Evolutionary conservation across 805 yeast genomes (phyloP).

Genomic region (Nakazawaea ernobii): DNA sequence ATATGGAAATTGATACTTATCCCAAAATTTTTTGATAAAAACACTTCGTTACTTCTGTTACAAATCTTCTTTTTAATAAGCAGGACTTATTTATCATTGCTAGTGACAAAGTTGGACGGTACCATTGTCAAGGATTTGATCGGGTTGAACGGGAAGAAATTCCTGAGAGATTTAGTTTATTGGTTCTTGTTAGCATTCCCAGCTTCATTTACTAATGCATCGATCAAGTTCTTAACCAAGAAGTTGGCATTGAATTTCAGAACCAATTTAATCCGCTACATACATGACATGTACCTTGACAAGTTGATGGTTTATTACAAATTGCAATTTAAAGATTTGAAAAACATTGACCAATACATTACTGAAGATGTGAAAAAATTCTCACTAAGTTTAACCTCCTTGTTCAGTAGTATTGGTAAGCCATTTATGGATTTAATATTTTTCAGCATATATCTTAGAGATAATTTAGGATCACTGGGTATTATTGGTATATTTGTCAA

Average conservation of each 20-base stretch:
- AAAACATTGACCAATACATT: slow-evolving; percentile 81
- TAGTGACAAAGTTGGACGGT: slow-evolving; percentile 88
- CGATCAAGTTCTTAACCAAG: slow-evolving; percentile 74
- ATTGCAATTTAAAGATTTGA: slow-evolving; percentile 52
- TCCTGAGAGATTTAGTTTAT: slow-evolving; percentile 68
- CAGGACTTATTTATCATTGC: slow-evolving; percentile 80
- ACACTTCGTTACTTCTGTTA: slow-evolving; percentile 55
- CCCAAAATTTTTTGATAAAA: slow-evolving; percentile 67
- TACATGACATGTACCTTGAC: slow-evolving; percentile 87
- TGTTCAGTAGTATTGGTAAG: slow-evolving; percentile 86
- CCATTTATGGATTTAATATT: slow-evolving; percentile 83
- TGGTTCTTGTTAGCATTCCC: slow-evolving; percentile 93
- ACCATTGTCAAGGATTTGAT: slow-evolving; percentile 86
- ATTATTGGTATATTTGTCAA: slow-evolving; percentile 75
- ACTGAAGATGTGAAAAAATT: slow-evolving; percentile 81
- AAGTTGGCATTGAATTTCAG: slow-evolving; percentile 79
- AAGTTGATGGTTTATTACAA: slow-evolving; percentile 79
- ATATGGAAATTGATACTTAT: slow-evolving; percentile 70
- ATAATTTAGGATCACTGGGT: slow-evolving; percentile 83
- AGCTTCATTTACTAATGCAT: slow-evolving; percentile 87
- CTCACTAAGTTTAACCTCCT: slow-evolving; percentile 72
- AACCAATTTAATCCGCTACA: slow-evolving; percentile 74
- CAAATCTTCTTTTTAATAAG: slow-evolving; percentile 72
- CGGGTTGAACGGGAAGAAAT: slow-evolving; percentile 70
- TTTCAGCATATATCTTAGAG: slow-evolving; percentile 78